These are phyloP conservation scores for Rubia peregrina DNA, from an alignment of 305 asterid species.

Conservation along the genomic window DNA sequence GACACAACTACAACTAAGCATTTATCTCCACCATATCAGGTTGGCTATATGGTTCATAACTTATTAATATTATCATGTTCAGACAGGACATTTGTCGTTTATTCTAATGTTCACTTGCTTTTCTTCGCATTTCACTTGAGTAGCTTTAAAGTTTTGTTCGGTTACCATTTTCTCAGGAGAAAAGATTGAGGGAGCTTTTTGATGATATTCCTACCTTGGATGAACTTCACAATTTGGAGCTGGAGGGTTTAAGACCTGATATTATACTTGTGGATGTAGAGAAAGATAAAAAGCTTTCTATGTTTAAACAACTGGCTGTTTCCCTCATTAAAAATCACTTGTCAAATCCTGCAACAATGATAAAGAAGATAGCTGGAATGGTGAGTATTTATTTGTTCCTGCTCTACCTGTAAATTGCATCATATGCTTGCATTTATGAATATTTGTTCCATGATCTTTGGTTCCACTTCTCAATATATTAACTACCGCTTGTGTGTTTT, in stretches of 20 bases:
- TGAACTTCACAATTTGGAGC: slow-evolving; percentile 79
- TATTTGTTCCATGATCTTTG: not conserved
- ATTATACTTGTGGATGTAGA: slow-evolving; percentile 75
- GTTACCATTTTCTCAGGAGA: slow-evolving; percentile 46
- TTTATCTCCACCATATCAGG: not conserved
- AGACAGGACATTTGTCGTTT: not conserved
- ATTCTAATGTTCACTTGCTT: not conserved
- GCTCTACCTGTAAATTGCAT: not conserved
- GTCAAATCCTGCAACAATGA: slow-evolving; percentile 71
- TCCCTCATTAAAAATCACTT: slow-evolving; percentile 78
- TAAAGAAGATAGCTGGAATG: slow-evolving; percentile 92
- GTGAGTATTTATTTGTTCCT: slow-evolving; percentile 41
- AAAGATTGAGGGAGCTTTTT: slow-evolving; percentile 72
- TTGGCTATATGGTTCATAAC: not conserved
- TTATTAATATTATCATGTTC: not conserved
- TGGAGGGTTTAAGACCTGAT: slow-evolving; percentile 73
- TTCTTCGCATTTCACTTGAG: slow-evolving; percentile 6
- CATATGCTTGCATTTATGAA: slow-evolving; percentile 1
- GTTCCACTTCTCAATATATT: not conserved
- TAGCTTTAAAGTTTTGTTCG: slow-evolving; percentile 3
- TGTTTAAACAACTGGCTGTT: slow-evolving; percentile 74
- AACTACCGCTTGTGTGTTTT: not conserved
- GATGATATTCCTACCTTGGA: slow-evolving; percentile 83
- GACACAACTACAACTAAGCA: not conserved
- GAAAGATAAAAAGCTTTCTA: slow-evolving; percentile 84